phyloP scores from a whole-genome alignment of 108 stramenopile genomes.

The Nitzschia sp. region DNA sequence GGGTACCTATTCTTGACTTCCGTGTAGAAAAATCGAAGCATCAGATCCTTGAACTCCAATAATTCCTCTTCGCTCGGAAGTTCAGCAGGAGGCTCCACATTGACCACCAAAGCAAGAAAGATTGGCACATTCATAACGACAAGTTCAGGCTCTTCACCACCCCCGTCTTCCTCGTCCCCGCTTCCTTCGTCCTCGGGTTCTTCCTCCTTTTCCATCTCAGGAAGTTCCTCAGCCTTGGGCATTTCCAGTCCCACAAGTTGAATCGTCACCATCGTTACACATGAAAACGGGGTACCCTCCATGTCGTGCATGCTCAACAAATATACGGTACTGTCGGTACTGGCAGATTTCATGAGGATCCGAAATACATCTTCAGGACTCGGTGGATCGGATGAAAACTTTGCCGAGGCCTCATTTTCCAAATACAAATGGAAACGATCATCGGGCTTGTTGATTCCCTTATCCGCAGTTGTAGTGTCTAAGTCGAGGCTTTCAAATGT shows the following conservation, averaged over 20 bases:
- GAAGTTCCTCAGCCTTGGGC: slow-evolving; percentile 13
- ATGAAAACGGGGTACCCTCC: slow-evolving; percentile 14
- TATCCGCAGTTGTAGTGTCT: slow-evolving; percentile 3
- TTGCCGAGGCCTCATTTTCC: slow-evolving; percentile 8
- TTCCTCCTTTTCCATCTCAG: slow-evolving; percentile 1
- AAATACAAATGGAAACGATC: slow-evolving; percentile 21
- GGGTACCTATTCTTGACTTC: slow-evolving; percentile 11
- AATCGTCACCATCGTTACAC: slow-evolving; percentile 20
- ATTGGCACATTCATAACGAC: slow-evolving; percentile 13
- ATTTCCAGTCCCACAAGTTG: slow-evolving; percentile 22
- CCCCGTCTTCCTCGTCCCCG: slow-evolving; percentile 5
- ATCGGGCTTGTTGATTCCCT: slow-evolving; percentile 9
- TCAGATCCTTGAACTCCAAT: slow-evolving; percentile 16
- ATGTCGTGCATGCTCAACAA: slow-evolving; percentile 15
- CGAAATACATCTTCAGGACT: slow-evolving; percentile 19
- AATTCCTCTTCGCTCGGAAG: slow-evolving; percentile 13
- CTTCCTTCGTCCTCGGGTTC: neutral
- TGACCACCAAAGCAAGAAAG: slow-evolving; percentile 9
- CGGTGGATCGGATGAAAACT: slow-evolving; percentile 21
- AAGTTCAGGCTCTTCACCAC: neutral
- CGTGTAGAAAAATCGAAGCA: slow-evolving; percentile 26
- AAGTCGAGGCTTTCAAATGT: slow-evolving; percentile 10
- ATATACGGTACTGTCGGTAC: slow-evolving; percentile 12
- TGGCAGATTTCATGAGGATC: slow-evolving; percentile 19
- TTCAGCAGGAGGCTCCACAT: slow-evolving; percentile 20